Conservation (phyloP, 2,329 filamentous ascomycete species). For the Aspergillus awamori region DNA sequence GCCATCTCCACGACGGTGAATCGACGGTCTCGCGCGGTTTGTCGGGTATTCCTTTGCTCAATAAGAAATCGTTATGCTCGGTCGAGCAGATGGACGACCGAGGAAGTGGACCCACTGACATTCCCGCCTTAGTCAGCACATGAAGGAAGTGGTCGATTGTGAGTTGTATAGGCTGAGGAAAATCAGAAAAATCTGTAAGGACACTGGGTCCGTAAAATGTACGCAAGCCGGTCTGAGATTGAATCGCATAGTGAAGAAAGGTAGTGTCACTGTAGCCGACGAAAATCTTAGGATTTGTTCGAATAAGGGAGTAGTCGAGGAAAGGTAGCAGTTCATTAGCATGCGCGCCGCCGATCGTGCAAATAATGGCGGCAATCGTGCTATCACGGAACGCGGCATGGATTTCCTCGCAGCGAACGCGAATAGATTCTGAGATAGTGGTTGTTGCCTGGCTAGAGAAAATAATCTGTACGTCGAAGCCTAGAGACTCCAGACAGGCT, state of each 20-base stretch:
- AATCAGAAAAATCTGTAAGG: slow-evolving; percentile 30
- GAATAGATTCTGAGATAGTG: not conserved
- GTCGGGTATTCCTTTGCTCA: not conserved
- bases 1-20: not conserved
- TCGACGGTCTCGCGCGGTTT: not conserved
- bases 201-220: slow-evolving; percentile 34
- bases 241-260: slow-evolving; percentile 23
- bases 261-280: slow-evolving; percentile 36
- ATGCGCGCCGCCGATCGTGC: slow-evolving; percentile 28
- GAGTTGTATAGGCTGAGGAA: not conserved
- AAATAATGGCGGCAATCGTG: slow-evolving; percentile 29
- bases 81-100: not conserved
- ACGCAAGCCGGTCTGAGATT: slow-evolving; percentile 3
- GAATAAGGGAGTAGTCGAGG: slow-evolving; percentile 34
- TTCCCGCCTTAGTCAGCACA: not conserved
- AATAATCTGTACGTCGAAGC: not conserved
- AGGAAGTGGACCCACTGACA: not conserved
- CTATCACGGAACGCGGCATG: slow-evolving; percentile 18
- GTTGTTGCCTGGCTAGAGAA: not conserved
- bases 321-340: slow-evolving; percentile 31
- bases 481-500: not conserved
- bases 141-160: slow-evolving; percentile 15
- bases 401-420: slow-evolving; percentile 17
- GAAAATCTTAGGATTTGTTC: slow-evolving; percentile 36
- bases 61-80: not conserved